These are phyloP conservation scores for Aspergillus tamarii DNA, from an alignment of 2,329 filamentous ascomycete species.

Conservation along the genomic window DNA sequence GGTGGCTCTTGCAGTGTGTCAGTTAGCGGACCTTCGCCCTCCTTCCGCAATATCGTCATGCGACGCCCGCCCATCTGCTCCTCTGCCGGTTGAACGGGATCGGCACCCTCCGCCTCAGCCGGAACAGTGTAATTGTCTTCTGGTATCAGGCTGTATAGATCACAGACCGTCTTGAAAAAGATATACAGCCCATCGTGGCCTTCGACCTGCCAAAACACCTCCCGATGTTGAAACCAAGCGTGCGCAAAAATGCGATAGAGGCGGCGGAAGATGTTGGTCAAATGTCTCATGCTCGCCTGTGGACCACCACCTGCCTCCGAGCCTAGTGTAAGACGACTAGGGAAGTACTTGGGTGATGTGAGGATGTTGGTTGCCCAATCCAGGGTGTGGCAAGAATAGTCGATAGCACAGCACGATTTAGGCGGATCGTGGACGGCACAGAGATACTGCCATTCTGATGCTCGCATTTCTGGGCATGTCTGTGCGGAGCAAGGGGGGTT, in stretches of 20 bases:
- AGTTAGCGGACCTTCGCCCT: slow-evolving; percentile 26
- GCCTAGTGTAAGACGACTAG: slow-evolving; percentile 73
- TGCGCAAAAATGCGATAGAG: slow-evolving; percentile 97
- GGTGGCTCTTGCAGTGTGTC: slow-evolving; percentile 40
- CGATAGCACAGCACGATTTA: slow-evolving; percentile 96
- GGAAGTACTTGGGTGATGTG: slow-evolving; percentile 93
- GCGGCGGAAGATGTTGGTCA: slow-evolving; percentile 92
- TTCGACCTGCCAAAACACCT: slow-evolving; percentile 94
- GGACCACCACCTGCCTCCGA: slow-evolving; percentile 46
- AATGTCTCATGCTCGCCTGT: slow-evolving; percentile 60
- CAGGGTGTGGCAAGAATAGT: slow-evolving; percentile 98
- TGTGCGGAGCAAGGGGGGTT: slow-evolving; percentile 81
- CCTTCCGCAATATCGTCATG: slow-evolving; percentile 43
- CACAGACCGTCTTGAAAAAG: slow-evolving; percentile 96
- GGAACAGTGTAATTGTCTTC: slow-evolving; percentile 96
- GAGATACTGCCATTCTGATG: slow-evolving; percentile 97
- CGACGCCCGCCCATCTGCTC: slow-evolving; percentile 34
- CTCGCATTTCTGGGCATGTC: slow-evolving; percentile 97
- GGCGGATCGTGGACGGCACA: slow-evolving; percentile 97
- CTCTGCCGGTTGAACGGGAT: slow-evolving; percentile 45
- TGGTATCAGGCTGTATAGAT: slow-evolving; percentile 84
- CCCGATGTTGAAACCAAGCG: slow-evolving; percentile 96
- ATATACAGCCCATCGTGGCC: slow-evolving; percentile 88
- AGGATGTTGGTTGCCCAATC: slow-evolving; percentile 97
- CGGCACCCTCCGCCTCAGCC: slow-evolving; percentile 84